A percentile compares a stretch with the other conserved stretches of the same genome.
Conservation (phyloP, 2,329 filamentous ascomycete genomes). For the Trichoderma citrinoviride region DNA sequence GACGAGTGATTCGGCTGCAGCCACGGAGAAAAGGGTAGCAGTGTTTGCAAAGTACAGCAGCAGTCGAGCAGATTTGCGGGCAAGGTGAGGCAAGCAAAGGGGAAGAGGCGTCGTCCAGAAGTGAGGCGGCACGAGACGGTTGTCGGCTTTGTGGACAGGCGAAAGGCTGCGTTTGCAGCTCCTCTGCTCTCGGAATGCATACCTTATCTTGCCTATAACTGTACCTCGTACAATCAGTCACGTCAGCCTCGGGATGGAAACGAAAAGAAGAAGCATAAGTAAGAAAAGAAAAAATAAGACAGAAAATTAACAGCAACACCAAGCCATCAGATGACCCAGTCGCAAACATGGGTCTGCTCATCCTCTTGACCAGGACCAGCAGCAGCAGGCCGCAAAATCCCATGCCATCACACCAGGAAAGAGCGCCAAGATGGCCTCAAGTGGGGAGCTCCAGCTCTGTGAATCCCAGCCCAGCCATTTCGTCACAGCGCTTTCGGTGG, state of each 20-base stretch:
- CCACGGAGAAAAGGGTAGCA: not conserved
- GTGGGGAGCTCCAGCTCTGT: not conserved
- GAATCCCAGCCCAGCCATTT: constrained; percentile 6
- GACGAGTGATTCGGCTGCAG: constrained; percentile 2
- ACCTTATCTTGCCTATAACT: no score
- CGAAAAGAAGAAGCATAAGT: not conserved
- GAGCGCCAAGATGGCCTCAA: constrained; percentile 1
- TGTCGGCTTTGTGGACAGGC: no score
- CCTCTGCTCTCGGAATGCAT: no score
- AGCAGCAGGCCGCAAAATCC: no score
- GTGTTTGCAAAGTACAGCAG: no score
- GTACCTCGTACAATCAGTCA: no score
- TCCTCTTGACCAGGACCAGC: not conserved
- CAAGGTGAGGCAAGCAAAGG: not conserved
- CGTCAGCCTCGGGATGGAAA: no score
- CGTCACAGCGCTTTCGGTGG: constrained; percentile 5
- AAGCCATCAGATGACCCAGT: not conserved
- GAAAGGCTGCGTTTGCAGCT: no score
- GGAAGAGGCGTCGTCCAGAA: no score
- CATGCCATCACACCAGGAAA: no score
- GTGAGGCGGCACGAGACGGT: no score
- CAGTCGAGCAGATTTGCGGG: not conserved
- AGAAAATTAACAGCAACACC: not conserved
- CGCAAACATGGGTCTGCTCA: not conserved
- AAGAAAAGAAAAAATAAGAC: not conserved